Evolutionary conservation across 2,329 filamentous ascomycete genomes (phyloP), one percentile per base, ranked within the genome.

Genomic region (Nectriaceae sp.): DNA sequence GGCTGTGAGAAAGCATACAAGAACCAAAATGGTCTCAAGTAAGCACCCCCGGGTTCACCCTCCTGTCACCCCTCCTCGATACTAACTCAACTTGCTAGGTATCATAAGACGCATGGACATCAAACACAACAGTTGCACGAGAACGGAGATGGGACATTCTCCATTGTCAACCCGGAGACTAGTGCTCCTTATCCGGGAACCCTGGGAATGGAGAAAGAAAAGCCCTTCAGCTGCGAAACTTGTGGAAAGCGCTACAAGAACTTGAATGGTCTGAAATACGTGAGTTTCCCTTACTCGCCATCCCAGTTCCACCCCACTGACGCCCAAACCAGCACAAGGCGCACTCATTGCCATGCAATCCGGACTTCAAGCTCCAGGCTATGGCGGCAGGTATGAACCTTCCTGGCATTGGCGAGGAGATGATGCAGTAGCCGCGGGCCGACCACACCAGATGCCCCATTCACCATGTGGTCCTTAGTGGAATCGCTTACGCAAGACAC

Each of bases 231-330:
- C 65, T 99, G 94, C 70, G 92, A 97, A 57, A 88, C 91, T 11
- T 99, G 94, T 67, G 92, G 93, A 63, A 99, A 99, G 77, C 88
- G 94, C 44, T 99, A 99, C 75, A 99, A 99, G 84, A 99, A 99
- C 66, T 72, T 99, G 52, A 99, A 99, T 71, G 94, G 94, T 5
- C 82, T 99, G 54, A 99, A 99, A 84, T 99, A 99, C 67, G 83
- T 87, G 72, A 71, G 83, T 73, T 33, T 5, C 15, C 5, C 11
- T 8, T 10, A 11, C 16, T 36, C 22, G n/a, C 15, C 22, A 21
- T 18, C n/a, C 5, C 20, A 31, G 4, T 22, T 49, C 40, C 40
- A n/a, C 36, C 3, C 16, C 47, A 50, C 71, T 76, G 59, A 78
- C 63, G 24, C 24, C 13, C 24, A 51, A 16, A 21, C 5, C 11